Evolutionary conservation across 108 stramenopile species (phyloP).

Genomic region (Thalassiosira profunda): DNA sequence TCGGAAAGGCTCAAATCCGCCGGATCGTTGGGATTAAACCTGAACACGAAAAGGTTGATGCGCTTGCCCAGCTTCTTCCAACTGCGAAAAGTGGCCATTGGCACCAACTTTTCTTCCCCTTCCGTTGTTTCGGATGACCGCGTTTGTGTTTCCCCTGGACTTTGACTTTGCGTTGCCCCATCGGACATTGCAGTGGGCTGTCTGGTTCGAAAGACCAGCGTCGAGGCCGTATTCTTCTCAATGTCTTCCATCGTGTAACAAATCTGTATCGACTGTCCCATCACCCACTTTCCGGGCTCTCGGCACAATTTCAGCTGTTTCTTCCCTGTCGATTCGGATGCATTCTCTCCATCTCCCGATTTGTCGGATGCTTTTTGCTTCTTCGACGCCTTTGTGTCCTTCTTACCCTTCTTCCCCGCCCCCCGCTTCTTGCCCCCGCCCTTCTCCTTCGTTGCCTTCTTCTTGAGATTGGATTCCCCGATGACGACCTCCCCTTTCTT

Average conservation of each 20-base stretch:
- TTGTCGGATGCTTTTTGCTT: conserved; percentile 15
- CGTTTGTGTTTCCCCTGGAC: too few species aligned
- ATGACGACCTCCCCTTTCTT: not conserved
- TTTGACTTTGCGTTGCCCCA: not conserved
- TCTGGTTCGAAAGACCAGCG: conserved; percentile 16
- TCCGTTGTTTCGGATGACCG: not conserved
- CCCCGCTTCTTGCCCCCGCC: not conserved
- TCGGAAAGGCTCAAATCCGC: conserved; percentile 46
- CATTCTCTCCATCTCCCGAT: not conserved
- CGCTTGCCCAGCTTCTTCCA: conserved; percentile 56
- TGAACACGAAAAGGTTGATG: conserved; percentile 55
- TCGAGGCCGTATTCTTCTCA: conserved; percentile 14
- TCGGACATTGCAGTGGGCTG: not conserved
- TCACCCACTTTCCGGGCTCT: conserved; percentile 39
- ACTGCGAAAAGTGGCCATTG: conserved; percentile 44
- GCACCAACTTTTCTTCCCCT: conserved; percentile 22
- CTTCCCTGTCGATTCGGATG: conserved; percentile 19
- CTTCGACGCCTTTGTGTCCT: conserved; percentile 10
- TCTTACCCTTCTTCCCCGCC: conserved; percentile 10
- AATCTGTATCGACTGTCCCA: conserved; percentile 47
- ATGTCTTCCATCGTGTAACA: conserved; percentile 49
- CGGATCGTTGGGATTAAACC: conserved; percentile 43
- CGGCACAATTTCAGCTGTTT: conserved; percentile 34
- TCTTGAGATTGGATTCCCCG: conserved; percentile 13
- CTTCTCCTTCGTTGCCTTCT: conserved; percentile 1